Evolutionary conservation across 768 basidiomycete species (phyloP).

Genomic region (Calocera viscosa): DNA sequence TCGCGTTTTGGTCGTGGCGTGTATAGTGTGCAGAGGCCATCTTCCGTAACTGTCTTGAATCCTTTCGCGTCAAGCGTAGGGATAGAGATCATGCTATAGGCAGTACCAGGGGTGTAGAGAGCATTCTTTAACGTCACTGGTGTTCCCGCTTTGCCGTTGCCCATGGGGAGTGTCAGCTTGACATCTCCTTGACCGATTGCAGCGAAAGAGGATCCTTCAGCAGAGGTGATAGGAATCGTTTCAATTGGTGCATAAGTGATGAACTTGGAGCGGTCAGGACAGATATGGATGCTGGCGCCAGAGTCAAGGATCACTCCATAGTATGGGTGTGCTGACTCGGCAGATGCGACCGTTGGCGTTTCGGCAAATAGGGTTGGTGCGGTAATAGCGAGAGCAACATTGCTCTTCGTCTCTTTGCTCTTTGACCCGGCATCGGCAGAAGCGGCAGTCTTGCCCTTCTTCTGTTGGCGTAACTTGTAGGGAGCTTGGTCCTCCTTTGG

Average conservation of each 20-base stretch:
- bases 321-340: neutral
- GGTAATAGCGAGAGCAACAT: neutral
- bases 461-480: neutral
- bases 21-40: neutral
- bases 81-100: slow-evolving; percentile 11
- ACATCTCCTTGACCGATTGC: neutral
- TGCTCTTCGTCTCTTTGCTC: neutral
- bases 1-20: neutral
- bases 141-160: neutral
- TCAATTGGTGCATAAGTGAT: neutral
- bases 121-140: slow-evolving; percentile 4
- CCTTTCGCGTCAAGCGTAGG: neutral
- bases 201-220: neutral
- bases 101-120: slow-evolving; percentile 11
- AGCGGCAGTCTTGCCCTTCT: neutral
- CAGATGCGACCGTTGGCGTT: neutral
- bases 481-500: neutral
- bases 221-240: neutral
- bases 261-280: neutral
- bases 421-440: neutral
- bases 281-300: neutral
- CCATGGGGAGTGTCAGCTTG: neutral
- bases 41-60: neutral
- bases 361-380: neutral
- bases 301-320: neutral